Evolutionary conservation across 192 early-diverging fungal genomes (phyloP), one percentile per base, ranked within the genome.

Genomic region (Mortierella claussenii): DNA sequence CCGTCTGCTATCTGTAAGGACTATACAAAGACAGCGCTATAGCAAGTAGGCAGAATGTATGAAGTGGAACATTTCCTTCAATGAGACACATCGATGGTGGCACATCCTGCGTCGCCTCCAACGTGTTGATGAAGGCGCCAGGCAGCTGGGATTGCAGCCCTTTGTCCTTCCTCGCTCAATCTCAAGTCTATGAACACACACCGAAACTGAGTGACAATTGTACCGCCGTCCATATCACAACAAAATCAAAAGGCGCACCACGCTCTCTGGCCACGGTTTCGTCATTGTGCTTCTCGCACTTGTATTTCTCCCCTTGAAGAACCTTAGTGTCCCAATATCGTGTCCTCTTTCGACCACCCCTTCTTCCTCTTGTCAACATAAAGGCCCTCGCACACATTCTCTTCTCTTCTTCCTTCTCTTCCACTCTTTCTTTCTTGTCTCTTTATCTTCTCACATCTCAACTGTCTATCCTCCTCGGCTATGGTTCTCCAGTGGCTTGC

Each of bases 251-350:
- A 23, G 27, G 28, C 27, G 28, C 27, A 26, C 13, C 33, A 28
- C 12, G 15, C 23, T 32, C 44, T 28, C 48, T 62, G 30, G 45
- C 49, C 58, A 45, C 46, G 23, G 34, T 62, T 50, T 62, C 60
- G 60, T 62, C 60, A 62, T 62, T 62, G 60, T 62, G 60, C 60
- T 62, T 62, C 60, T 44, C n/a, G 26, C 21, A 31, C 32, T 46
- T 21, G 33, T 10, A 24, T 18, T 20, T 1, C n/a, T 2, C 32
- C 21, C 34, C 21, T 34, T 47, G 5, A 4, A 21, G n/a, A 18
- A 47, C 45, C 7, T 40, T 40, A 10, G 37, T 40, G 37, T 13
- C 37, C 8, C 13, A 13, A 10, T 40, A 7, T 40, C 37, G 37
- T 40, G 37, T 40, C 37, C 37, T 40, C 37, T 40, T 40, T 10